Conservation (phyloP, 2,329 filamentous ascomycete species). For the Phialocephala sp. region DNA sequence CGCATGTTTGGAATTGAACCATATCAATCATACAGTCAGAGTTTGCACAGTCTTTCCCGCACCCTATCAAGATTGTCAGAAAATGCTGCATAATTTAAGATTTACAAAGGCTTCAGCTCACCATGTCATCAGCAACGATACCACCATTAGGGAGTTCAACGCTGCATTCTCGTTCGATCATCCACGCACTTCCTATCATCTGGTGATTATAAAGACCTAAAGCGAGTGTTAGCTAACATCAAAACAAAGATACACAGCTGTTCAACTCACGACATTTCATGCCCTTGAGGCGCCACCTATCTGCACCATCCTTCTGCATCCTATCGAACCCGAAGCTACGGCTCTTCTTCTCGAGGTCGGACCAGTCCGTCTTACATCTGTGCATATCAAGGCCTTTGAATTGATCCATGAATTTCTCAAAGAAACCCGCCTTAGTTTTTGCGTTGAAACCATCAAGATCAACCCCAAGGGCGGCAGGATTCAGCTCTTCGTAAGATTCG, state of each 20-base stretch:
- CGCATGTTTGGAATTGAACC: too few species aligned
- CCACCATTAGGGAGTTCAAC: neutral
- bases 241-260: neutral
- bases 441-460: too few species aligned
- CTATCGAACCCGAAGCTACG: neutral
- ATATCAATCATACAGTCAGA: neutral
- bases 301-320: neutral
- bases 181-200: neutral
- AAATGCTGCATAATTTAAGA: too few species aligned
- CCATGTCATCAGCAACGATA: neutral
- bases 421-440: too few species aligned
- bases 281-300: neutral
- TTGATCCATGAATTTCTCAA: too few species aligned
- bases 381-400: too few species aligned
- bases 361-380: too few species aligned
- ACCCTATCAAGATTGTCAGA: neutral
- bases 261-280: neutral
- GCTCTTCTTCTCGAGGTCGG: neutral
- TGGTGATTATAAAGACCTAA: neutral
- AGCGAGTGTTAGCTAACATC: too few species aligned
- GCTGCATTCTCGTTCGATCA: neutral
- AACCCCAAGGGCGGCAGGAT: too few species aligned
- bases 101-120: neutral
- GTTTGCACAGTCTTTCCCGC: conserved; percentile 7
- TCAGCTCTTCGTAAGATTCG: too few species aligned